Conservation (phyloP, 2,329 filamentous ascomycete genomes). For the Dryadomyces quercus-mongolicae region DNA sequence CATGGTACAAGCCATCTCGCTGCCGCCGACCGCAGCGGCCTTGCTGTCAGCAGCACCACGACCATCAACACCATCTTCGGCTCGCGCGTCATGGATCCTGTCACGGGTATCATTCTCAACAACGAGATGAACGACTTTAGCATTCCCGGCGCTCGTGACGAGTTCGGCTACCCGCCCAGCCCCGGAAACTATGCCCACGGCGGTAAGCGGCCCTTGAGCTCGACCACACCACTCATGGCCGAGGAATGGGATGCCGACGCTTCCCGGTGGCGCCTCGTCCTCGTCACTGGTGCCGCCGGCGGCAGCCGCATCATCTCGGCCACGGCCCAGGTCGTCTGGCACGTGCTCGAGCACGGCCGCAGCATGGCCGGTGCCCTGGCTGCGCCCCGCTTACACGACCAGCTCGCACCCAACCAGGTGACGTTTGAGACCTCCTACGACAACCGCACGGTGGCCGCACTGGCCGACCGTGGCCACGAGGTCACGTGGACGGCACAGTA, state of each 20-base stretch:
- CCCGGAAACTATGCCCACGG: slow-evolving; percentile 72
- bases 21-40: slow-evolving; percentile 57
- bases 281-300: slow-evolving; percentile 66
- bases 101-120: slow-evolving; percentile 72
- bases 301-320: slow-evolving; percentile 77
- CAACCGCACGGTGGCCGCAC: slow-evolving; percentile 53
- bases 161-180: slow-evolving; percentile 74
- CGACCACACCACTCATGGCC: slow-evolving; percentile 70
- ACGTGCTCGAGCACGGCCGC: slow-evolving; percentile 58
- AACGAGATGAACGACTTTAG: slow-evolving; percentile 72
- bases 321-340: slow-evolving; percentile 65
- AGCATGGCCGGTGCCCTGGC: slow-evolving; percentile 51
- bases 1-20: slow-evolving; percentile 66
- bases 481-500: slow-evolving; percentile 58
- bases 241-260: slow-evolving; percentile 51
- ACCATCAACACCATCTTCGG: slow-evolving; percentile 86
- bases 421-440: slow-evolving; percentile 63
- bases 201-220: slow-evolving; percentile 71
- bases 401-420: slow-evolving; percentile 58
- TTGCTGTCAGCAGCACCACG: slow-evolving; percentile 72
- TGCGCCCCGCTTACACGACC: slow-evolving; percentile 66
- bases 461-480: slow-evolving; percentile 59
- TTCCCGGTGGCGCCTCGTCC: slow-evolving; percentile 36
- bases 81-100: slow-evolving; percentile 62
- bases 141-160: slow-evolving; percentile 64